These are phyloP conservation scores for Xylariaceae sp. DNA, from an alignment of 2,329 filamentous ascomycete species.

Conservation along the genomic window DNA sequence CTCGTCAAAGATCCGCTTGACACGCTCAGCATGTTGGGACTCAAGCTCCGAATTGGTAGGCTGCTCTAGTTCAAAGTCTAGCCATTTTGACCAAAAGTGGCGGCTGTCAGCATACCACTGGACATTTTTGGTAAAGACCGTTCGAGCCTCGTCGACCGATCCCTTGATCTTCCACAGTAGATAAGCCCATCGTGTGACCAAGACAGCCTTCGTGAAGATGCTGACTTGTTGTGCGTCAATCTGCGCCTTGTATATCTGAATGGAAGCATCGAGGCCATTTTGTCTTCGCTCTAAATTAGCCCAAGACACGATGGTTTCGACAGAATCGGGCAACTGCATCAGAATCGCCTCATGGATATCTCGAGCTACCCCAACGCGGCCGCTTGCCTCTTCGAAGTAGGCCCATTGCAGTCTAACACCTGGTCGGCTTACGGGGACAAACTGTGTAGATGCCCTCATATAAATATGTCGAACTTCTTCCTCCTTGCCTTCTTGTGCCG, in stretches of 20 bases:
- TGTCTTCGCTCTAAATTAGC: conserved; percentile 84
- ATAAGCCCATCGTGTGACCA: conserved; percentile 84
- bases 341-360: conserved; percentile 84
- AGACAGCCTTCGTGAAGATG: conserved; percentile 75
- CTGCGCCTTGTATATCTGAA: conserved; percentile 76
- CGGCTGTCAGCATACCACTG: conserved; percentile 82
- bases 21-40: conserved; percentile 61
- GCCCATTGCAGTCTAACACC: conserved; percentile 86
- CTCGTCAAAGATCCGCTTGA: conserved; percentile 75
- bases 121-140: conserved; percentile 76
- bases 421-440: conserved; percentile 80
- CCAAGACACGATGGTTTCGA: conserved; percentile 84
- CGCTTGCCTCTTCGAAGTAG: conserved; percentile 86
- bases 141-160: conserved; percentile 72
- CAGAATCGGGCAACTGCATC: conserved; percentile 68
- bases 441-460: conserved; percentile 77
- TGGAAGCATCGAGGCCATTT: conserved; percentile 75
- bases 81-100: conserved; percentile 85
- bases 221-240: conserved; percentile 70
- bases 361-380: conserved; percentile 70
- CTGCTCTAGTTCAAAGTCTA: conserved; percentile 85
- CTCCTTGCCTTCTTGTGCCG: conserved; percentile 70
- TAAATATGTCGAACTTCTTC: conserved; percentile 93
- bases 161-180: conserved; percentile 87
- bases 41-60: conserved; percentile 64